Percentiles rank a stretch among this genome's conserved stretches.
phyloP scores from a whole-genome alignment of 129 eudicot species.

The Flaveria robusta region DNA sequence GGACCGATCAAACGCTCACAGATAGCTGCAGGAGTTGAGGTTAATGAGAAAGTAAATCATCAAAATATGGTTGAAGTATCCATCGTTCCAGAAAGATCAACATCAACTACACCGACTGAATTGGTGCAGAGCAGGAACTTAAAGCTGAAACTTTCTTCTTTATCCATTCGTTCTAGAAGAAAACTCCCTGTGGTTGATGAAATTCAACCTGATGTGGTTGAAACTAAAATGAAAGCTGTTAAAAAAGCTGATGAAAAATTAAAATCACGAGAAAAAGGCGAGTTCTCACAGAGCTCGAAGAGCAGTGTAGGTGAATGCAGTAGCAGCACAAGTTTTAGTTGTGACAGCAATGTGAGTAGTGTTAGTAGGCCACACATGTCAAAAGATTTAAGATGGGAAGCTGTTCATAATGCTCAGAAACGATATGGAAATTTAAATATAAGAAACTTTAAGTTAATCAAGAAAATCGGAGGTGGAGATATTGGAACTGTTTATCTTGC shows the following conservation, averaged over 20 bases:
- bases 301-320: constrained; percentile 84
- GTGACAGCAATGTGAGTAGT: constrained; percentile 68
- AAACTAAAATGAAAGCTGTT: constrained; percentile 23
- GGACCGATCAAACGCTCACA: constrained; percentile 46
- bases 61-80: constrained; percentile 51
- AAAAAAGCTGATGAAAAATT: constrained; percentile 45
- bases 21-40: constrained; percentile 49
- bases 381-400: constrained; percentile 81
- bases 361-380: constrained; percentile 93
- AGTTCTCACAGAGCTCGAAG: constrained; percentile 82
- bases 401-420: constrained; percentile 50
- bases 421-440: constrained; percentile 59
- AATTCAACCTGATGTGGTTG: constrained; percentile 35
- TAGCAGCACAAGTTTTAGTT: constrained; percentile 71
- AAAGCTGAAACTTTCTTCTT: constrained; percentile 42
- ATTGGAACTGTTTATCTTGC: constrained; percentile 81
- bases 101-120: constrained; percentile 16
- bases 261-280: constrained; percentile 64
- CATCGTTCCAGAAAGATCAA: constrained; percentile 50
- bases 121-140: constrained; percentile 36
- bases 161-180: constrained; percentile 36
- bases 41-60: constrained; percentile 37
- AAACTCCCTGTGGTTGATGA: constrained; percentile 53
- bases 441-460: constrained; percentile 68
- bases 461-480: constrained; percentile 85